Base-by-base conservation (phyloP, 768 basidiomycete genomes). In the Tremella fuciformis region DNA sequence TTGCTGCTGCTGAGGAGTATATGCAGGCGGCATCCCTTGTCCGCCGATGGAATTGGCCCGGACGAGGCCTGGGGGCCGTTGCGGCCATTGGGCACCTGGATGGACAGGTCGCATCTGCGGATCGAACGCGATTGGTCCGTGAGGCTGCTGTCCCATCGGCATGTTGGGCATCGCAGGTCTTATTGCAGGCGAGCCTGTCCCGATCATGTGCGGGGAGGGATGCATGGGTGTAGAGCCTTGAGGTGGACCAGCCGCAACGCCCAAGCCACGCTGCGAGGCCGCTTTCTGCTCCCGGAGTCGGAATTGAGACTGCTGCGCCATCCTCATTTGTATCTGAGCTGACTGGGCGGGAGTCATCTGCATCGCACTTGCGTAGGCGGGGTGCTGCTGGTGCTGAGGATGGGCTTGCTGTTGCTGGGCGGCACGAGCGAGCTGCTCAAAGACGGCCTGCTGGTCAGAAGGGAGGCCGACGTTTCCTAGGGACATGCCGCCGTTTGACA, bases 191-290 rank as follows among this genome's bases (percentile, higher is more conserved):
- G 42, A 46, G 22, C 42, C 42, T 18, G 42, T 15, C 42, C n/a
- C 24, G 24, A 52, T 19, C 29, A 52, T 18, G 34, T 52, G 51
- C 8, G 51, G 51, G 11, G 51, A 34, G 8, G 51, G 51, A 37
- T 34, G 51, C 51, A 29, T 22, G 49, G 22, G 51, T 7, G 13
- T 13, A 15, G 37, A 2, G 15, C 19, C 18, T 24, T 37, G 26
- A 9, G 51, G 51, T 37, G 26, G 25, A 8, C 37, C 25, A 9
- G 24, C 49, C 6, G 18, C 21, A 19, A 52, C 51, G 18, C 51
- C 51, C 38, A 52, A 18, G 3, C 24, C 51, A 13, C 51, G 13
- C 38, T 52, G 51, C 13, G 24, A 3, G 3, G 51, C 51, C 13
- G 29, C 51, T 34, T 52, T 52, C 18, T 19, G 25, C 18, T 52